Conservation (phyloP, 495 filamentous ascomycete genomes). For the Sabuloglossum arenarium region DNA sequence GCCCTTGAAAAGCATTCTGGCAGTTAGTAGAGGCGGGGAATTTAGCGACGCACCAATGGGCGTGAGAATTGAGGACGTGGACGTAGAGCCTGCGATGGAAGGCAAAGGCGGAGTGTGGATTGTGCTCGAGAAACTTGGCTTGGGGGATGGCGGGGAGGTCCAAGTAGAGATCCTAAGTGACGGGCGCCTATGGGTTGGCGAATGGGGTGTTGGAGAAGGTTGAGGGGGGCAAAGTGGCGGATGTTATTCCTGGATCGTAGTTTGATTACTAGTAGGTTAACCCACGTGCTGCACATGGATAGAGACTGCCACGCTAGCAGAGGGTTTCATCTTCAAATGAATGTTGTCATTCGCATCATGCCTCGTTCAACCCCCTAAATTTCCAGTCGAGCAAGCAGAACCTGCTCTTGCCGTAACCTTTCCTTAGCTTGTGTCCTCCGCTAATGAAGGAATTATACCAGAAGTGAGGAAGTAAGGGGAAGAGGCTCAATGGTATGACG, state of each 20-base stretch:
- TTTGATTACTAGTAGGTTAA: no score
- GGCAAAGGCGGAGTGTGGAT: constrained; percentile 41
- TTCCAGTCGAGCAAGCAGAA: not conserved
- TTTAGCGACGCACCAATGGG: constrained; percentile 49
- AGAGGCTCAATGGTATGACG: not conserved
- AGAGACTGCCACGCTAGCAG: not conserved
- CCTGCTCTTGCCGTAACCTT: not conserved
- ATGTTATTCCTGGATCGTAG: not conserved
- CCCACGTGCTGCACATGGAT: no score
- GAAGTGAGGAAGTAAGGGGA: not conserved
- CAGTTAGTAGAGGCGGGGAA: constrained; percentile 32
- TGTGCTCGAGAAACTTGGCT: constrained; percentile 42
- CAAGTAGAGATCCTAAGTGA: constrained; percentile 52
- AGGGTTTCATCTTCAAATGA: not conserved
- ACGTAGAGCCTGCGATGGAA: constrained; percentile 36
- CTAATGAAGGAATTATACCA: not conserved
- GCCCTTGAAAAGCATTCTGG: constrained; percentile 38
- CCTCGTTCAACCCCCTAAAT: not conserved
- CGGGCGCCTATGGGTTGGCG: constrained; percentile 36
- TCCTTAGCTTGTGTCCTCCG: not conserved
- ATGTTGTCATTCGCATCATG: not conserved
- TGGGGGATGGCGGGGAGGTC: constrained; percentile 29
- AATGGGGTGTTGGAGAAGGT: constrained; percentile 16
- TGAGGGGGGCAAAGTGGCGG: not conserved
- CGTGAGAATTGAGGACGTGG: constrained; percentile 47